A percentile compares a stretch with the other conserved stretches of the same genome.
Conservation (phyloP, 2,329 filamentous ascomycete species). For the Emericellopsis cladophorae region DNA sequence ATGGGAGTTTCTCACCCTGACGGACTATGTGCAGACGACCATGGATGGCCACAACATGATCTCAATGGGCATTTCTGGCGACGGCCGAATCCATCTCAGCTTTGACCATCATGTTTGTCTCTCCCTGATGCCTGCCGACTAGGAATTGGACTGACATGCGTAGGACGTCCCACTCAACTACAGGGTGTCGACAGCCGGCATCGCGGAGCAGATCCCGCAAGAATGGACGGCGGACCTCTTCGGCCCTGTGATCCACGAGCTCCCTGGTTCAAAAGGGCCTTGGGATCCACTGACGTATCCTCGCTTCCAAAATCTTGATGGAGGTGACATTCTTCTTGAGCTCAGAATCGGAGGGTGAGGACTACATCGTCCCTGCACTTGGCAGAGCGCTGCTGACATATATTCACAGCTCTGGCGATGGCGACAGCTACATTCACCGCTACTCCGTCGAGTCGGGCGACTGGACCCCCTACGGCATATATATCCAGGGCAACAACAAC, state of each 20-base stretch:
- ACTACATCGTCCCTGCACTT: not conserved
- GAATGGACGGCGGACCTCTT: constrained; percentile 7
- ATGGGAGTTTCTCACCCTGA: constrained; percentile 8
- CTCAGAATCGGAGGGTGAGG: constrained; percentile 6
- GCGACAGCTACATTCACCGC: constrained; percentile 8
- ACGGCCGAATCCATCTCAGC: constrained; percentile 8
- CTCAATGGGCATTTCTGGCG: constrained; percentile 8
- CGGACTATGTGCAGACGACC: constrained; percentile 8
- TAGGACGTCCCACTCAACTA: constrained; percentile 9
- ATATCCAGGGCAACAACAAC: constrained; percentile 7
- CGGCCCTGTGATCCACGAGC: constrained; percentile 4
- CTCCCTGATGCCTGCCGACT: not conserved
- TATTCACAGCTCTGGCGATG: constrained; percentile 4
- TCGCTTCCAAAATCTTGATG: constrained; percentile 5
- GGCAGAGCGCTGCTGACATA: too few species aligned
- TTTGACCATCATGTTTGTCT: constrained; percentile 8
- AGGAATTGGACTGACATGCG: not conserved
- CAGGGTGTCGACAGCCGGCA: constrained; percentile 4
- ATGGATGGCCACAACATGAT: constrained; percentile 10
- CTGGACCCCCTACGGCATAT: constrained; percentile 7
- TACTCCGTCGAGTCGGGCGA: constrained; percentile 4
- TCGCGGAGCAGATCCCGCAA: constrained; percentile 3
- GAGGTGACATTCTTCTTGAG: constrained; percentile 8
- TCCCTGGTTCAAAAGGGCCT: constrained; percentile 5
- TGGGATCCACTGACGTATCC: constrained; percentile 9